Base-by-base conservation (phyloP, 768 basidiomycete species). In the Rubroboletus pulcherrimus region DNA sequence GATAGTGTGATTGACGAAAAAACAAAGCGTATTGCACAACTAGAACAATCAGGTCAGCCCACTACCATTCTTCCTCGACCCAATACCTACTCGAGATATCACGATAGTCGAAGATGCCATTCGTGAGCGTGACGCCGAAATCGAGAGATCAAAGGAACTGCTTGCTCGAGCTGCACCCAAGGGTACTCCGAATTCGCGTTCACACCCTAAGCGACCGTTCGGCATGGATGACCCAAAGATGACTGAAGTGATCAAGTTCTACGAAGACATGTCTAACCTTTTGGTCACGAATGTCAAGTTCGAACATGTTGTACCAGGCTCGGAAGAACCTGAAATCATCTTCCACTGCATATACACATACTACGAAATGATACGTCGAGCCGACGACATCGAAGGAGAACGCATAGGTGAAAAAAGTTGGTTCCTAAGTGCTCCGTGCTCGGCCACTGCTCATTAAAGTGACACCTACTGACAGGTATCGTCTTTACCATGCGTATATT, bases 241-340 rank as follows among this genome's bases (percentile, higher is more conserved):
- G 60, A 72, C 75, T 4, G 75, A 79, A 63, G 78, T 86, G 41
- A 78, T 93, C 62, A 77, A 77, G 49, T 81, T 95, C 57, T 96
- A 96, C 67, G 91, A 94, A 69, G 91, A 94, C 63, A 71, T 92
- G 59, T 92, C 91, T 1, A 91, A 93, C 62, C 73, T 95, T 24
- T 76, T 91, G 38, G 78, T 95, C 24, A 76, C 81, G 4, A 81
- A 76, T 49, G 62, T 91, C 67, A 86, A 84, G 63, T 69, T 77
- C 50, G 77, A 76, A 70, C 69, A 54, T 35, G 19, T 49, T 35
- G 19, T 49, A 38, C 26, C 58, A 37, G 51, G 50, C 54, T 65
- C 60, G 11, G 63, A 65, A 44, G 69, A 71, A 39, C 48, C 60
- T 8, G 86, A 90, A 17, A 83, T 91, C 53, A 78, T 83, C 73